Evolutionary conservation across 2,329 filamentous ascomycete genomes (phyloP).

Genomic region (Neurospora crassa): DNA sequence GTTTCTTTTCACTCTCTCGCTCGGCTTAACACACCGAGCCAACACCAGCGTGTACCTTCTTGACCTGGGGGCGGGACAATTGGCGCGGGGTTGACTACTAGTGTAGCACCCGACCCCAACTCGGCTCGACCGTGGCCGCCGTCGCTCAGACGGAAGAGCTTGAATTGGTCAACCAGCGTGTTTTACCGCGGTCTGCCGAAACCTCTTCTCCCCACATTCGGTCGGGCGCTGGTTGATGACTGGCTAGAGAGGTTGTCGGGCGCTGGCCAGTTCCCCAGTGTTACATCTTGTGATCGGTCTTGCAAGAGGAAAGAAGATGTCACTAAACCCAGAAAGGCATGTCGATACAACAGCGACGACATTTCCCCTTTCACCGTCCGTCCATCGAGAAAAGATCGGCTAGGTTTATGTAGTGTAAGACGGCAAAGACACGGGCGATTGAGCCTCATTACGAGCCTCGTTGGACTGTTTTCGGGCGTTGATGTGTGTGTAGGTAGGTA

Average conservation of each 20-base stretch:
- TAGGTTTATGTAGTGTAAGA: not conserved
- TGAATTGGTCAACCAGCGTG: not conserved
- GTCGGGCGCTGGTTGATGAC: not conserved
- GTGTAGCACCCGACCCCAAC: not conserved
- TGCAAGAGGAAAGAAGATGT: not conserved
- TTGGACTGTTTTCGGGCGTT: not conserved
- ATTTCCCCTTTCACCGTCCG: not conserved
- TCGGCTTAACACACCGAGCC: not conserved
- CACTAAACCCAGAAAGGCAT: not conserved
- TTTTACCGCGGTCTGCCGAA: slow-evolving; percentile 18
- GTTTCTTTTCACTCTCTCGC: not conserved
- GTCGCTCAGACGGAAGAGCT: slow-evolving; percentile 11
- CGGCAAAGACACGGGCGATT: not conserved
- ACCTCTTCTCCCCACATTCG: not conserved
- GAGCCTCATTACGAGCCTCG: not conserved
- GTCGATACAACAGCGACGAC: not conserved
- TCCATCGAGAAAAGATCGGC: not conserved
- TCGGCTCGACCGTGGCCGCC: slow-evolving; percentile 6
- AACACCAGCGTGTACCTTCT: slow-evolving; percentile 1
- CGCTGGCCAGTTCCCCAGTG: not conserved
- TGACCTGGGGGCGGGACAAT: not conserved
- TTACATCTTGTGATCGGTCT: not conserved
- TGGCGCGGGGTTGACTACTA: not conserved
- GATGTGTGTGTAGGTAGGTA: not conserved
- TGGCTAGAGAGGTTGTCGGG: not conserved